Base-by-base conservation (phyloP, 495 filamentous ascomycete species). In the Neurospora sp. region DNA sequence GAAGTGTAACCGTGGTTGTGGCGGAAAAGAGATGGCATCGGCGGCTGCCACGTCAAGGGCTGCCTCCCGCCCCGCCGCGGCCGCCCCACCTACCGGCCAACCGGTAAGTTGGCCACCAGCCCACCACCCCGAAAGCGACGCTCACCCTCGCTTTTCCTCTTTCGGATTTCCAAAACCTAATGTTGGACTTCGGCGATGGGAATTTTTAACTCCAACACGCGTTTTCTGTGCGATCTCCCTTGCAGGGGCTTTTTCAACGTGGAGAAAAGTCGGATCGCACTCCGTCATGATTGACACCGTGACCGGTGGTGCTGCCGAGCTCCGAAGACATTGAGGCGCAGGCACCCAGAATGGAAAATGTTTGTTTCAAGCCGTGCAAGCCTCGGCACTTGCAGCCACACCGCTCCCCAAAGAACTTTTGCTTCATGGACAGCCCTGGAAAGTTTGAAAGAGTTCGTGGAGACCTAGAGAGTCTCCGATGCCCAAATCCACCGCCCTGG, bases 31-130 rank as follows among this genome's bases (percentile, higher is more conserved):
- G 54, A 62, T 35, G 27, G 54, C 54, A 62, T 35, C 54, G 54
- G 54, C 27, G 71, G 44, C 40, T 71, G 73, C 69, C 73, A 74
- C 73, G 73, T 74, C 73, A 74, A 74, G 27, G 73, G 73, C 69
- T 74, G 73, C 73, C 73, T 74, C 72, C 73, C 70, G 69, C 69
- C 20, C 38, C 48, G 42, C 44, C 31, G 54, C n/a, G 27, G 31
- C 70, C 18, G 70, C 37, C 69, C 69, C 69, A 38, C 39, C 18
- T 70, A 38, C 69, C 39, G 69, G 69, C 39, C 69, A n/a, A n/a
- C 37, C 35, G 37, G 35, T 46, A 70, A 40, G n/a, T 70, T 70
- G n/a, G 69, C 69, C 37, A 70, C 37, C 39, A 38, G 10, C 37
- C n/a, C 69, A n/a, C n/a, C n/a, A n/a, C n/a, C n/a, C n/a, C n/a